Conservation (phyloP, 331 rosid genomes). For the Quercus tomentella region DNA sequence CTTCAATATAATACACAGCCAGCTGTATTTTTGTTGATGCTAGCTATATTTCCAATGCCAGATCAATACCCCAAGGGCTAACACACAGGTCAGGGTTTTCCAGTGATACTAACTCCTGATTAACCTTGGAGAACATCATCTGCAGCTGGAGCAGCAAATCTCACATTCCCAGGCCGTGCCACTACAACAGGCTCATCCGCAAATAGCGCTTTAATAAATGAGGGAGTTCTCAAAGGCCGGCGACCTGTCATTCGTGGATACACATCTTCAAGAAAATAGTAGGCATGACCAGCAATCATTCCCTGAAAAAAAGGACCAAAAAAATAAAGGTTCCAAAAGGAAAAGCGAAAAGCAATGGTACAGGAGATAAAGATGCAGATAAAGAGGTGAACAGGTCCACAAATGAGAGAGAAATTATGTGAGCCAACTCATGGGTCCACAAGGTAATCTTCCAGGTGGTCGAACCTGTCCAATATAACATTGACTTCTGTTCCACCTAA, state of each 20-base stretch:
- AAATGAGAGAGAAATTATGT: background rate
- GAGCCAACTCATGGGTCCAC: background rate
- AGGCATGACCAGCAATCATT: slow-evolving; percentile 98
- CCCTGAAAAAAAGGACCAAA: slow-evolving; percentile 48
- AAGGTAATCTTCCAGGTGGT: background rate
- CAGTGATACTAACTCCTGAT: slow-evolving; percentile 9
- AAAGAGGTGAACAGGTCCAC: background rate
- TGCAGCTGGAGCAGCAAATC: slow-evolving; percentile 74
- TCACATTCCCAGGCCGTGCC: slow-evolving; percentile 67
- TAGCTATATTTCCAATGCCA: slow-evolving; percentile 10
- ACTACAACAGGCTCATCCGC: slow-evolving; percentile 87
- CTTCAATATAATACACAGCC: slow-evolving; percentile 53
- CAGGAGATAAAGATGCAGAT: background rate
- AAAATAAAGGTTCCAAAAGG: background rate
- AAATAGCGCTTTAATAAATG: slow-evolving; percentile 76
- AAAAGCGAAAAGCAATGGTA: background rate
- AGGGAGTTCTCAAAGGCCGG: slow-evolving; percentile 80
- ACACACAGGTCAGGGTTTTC: background rate
- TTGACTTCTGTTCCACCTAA: background rate
- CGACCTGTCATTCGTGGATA: slow-evolving; percentile 94
- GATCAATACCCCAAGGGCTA: background rate
- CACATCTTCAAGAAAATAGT: slow-evolving; percentile 91
- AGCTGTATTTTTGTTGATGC: slow-evolving; percentile 18
- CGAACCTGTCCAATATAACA: background rate
- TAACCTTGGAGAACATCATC: slow-evolving; percentile 69